Percentiles rank a stretch among this genome's conserved stretches.
Conservation (phyloP, 805 yeast genomes). For the Lachancea fermentati region DNA sequence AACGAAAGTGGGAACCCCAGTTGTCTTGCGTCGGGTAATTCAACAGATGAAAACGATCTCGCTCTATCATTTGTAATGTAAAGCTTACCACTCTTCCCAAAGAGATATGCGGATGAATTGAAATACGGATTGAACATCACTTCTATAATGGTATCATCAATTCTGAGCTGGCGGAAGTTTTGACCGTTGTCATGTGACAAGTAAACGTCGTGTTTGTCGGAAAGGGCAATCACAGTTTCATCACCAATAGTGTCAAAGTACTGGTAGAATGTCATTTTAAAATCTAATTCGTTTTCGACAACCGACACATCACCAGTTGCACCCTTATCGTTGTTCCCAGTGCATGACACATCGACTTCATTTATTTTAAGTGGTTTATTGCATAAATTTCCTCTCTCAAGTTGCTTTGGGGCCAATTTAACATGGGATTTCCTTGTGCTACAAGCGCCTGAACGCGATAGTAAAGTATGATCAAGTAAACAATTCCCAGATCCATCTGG, state of each 20-base stretch:
- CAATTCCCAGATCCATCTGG: conserved; percentile 41
- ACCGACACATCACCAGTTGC: conserved; percentile 33
- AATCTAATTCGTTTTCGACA: conserved; percentile 42
- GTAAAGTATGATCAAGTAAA: conserved; percentile 32
- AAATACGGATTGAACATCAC: conserved; percentile 53
- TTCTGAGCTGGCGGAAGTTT: conserved; percentile 38
- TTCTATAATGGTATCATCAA: conserved; percentile 41
- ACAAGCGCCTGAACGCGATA: conserved; percentile 20
- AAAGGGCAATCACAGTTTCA: conserved; percentile 60
- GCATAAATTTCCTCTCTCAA: conserved; percentile 19
- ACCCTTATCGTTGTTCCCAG: conserved; percentile 14
- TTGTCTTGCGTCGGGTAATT: conserved; percentile 47
- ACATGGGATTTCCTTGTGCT: conserved; percentile 9
- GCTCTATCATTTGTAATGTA: conserved; percentile 69
- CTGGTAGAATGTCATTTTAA: conserved; percentile 48
- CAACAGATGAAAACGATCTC: conserved; percentile 40
- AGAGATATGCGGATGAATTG: conserved; percentile 28
- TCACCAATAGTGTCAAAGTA: conserved; percentile 42
- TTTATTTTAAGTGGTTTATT: conserved; percentile 20
- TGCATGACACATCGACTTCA: conserved; percentile 28
- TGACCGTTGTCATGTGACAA: conserved; percentile 71
- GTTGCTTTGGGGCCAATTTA: conserved; percentile 16
- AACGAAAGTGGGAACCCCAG: conserved; percentile 47
- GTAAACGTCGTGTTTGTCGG: conserved; percentile 46
- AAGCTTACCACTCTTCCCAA: conserved; percentile 45